These are phyloP conservation scores for Agrocybe chaxingu DNA, from an alignment of 768 basidiomycete species.

Conservation along the genomic window DNA sequence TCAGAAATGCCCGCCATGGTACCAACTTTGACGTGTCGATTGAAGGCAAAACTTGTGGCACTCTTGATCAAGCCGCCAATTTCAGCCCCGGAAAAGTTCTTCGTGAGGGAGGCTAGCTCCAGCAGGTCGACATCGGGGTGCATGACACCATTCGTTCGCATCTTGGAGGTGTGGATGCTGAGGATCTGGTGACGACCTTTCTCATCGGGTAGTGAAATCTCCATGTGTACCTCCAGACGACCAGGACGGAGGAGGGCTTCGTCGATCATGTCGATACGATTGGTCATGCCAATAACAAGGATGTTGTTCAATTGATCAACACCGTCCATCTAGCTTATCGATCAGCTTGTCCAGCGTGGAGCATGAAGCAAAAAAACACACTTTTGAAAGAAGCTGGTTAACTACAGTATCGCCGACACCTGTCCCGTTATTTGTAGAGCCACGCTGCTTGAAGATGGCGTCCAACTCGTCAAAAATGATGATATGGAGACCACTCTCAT, in stretches of 20 bases:
- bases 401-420: conserved; percentile 99
- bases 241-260: conserved; percentile 96
- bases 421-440: conserved; percentile 85
- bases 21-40: conserved; percentile 95
- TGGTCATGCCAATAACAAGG: conserved; percentile 99
- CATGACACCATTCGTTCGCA: conserved; percentile 91
- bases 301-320: conserved; percentile 99
- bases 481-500: conserved; percentile 96
- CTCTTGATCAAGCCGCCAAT: conserved; percentile 96
- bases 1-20: conserved; percentile 96
- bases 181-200: conserved; percentile 90
- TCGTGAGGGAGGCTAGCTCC: conserved; percentile 81
- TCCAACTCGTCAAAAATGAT: conserved; percentile 99
- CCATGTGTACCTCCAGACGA: conserved; percentile 99
- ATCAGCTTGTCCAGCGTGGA: neutral
- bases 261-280: conserved; percentile 97
- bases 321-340: conserved; percentile 85
- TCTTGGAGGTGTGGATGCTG: conserved; percentile 91
- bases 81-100: conserved; percentile 98
- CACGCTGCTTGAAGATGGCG: conserved; percentile 98
- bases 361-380: conserved; percentile 22
- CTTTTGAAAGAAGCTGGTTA: conserved; percentile 97
- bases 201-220: conserved; percentile 96
- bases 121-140: conserved; percentile 76
- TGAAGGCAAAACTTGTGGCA: conserved; percentile 97